Base-by-base conservation (phyloP, 495 filamentous ascomycete genomes). In the Clohesyomyces aquaticus region DNA sequence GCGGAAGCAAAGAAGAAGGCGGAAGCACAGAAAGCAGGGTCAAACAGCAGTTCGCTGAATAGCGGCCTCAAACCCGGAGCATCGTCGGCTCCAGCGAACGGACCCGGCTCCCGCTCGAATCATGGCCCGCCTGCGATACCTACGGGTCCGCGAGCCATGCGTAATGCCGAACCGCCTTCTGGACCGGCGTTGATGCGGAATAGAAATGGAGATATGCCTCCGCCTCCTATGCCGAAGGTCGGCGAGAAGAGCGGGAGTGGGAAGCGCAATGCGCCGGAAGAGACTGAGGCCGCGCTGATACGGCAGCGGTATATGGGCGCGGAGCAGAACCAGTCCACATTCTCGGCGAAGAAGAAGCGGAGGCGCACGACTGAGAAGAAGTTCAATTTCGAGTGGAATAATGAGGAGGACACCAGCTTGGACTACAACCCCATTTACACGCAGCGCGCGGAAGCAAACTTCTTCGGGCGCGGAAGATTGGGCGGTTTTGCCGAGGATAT, bases 311-410 rank as follows among this genome's bases (percentile, higher is more conserved):
- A 98, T 71, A 96, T 98, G 91, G 94, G 94, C 6, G 87, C 89
- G 11, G 91, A 96, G 50, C 84, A 89, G 63, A 90, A 91, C 62
- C 87, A 87, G 49, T 95, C 90, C 2, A 96, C 86, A 27, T 96
- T 96, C 72, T 95, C 91, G 0, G 91, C 91, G 9, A 95, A 96
- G 81, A 98, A 98, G 82, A 98, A 98, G 80, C 84, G 93, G 50
- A 88, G 88, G 74, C 82, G 95, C 64, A 96, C 93, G 0, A 92
- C 91, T 10, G 93, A 96, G 73, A 90, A 93, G 76, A 97, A 98
- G 72, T 98, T 98, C 81, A 98, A 97, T 71, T 98, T 99, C 67
- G 94, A 98, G 74, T 99, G 94, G 94, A 96, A 96, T 67, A 81
- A 85, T 1, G 92, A 97, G 69, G 94, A 99, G 69, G 94, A 99